Conservation (phyloP, 768 basidiomycete species). For the Brasilioporus rufonigricans region DNA sequence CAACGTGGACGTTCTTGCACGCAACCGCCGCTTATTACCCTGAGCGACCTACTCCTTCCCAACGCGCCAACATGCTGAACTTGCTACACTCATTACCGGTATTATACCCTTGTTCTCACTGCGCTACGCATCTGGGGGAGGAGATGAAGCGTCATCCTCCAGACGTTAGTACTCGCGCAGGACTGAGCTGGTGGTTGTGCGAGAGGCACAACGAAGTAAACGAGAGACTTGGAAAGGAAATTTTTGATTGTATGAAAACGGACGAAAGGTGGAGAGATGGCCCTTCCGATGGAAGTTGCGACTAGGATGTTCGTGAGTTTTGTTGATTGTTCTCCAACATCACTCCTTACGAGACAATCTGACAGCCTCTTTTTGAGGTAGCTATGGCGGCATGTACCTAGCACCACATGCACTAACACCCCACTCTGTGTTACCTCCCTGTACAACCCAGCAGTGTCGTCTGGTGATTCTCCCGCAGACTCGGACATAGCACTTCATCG, state of each 20-base stretch:
- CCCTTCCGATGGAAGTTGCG: constrained; percentile 83
- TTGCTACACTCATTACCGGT: constrained; percentile 75
- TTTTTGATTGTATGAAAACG: constrained; percentile 78
- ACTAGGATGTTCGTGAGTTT: constrained; percentile 42
- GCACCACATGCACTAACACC: background rate
- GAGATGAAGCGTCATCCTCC: constrained; percentile 67
- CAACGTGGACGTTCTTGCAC: constrained; percentile 97
- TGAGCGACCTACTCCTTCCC: constrained; percentile 66
- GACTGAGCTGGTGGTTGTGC: constrained; percentile 84
- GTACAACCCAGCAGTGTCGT: background rate
- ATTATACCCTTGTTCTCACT: constrained; percentile 86
- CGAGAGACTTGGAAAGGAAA: constrained; percentile 74
- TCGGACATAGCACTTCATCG: background rate
- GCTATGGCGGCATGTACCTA: background rate
- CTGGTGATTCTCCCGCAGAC: background rate
- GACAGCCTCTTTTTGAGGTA: background rate
- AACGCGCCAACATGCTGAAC: constrained; percentile 81
- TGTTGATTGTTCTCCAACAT: background rate
- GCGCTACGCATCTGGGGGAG: constrained; percentile 78
- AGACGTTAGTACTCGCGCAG: constrained; percentile 68
- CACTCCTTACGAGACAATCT: background rate
- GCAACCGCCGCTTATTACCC: constrained; percentile 96
- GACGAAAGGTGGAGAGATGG: constrained; percentile 95
- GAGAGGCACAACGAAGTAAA: constrained; percentile 94
- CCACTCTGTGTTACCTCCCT: background rate